These are phyloP conservation scores for Penicillium nucicola DNA, from an alignment of 495 filamentous ascomycete species.

Conservation along the genomic window DNA sequence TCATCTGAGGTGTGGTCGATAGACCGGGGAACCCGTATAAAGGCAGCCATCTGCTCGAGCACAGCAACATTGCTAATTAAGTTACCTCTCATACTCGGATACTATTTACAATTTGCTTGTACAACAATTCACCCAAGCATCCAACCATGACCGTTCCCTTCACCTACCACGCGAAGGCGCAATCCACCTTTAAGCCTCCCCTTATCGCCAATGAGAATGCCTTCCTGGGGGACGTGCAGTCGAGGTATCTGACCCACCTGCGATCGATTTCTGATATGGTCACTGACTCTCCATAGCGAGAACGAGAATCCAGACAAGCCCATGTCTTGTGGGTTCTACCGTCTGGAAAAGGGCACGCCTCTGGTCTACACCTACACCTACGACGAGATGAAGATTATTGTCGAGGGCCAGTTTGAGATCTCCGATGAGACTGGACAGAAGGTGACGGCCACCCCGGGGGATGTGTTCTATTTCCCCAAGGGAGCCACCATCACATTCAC, in stretches of 20 bases:
- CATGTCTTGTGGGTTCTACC: constrained; percentile 69
- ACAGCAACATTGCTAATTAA: too few relatives aligned
- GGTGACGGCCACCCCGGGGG: constrained; percentile 63
- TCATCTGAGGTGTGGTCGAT: constrained; percentile 1
- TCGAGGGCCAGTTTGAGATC: constrained; percentile 75
- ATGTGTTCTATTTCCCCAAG: constrained; percentile 78
- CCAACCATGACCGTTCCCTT: constrained; percentile 33
- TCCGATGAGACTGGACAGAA: constrained; percentile 66
- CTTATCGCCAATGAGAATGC: constrained; percentile 75
- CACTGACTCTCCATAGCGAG: constrained; percentile 33
- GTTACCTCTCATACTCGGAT: too few relatives aligned
- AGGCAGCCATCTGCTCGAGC: background rate
- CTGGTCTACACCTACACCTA: constrained; percentile 74
- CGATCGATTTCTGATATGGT: background rate
- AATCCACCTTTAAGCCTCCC: constrained; percentile 64
- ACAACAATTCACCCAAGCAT: too few relatives aligned
- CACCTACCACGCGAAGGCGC: constrained; percentile 57
- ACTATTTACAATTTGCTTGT: too few relatives aligned
- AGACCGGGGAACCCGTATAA: background rate
- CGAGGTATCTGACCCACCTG: constrained; percentile 41
- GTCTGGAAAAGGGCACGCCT: constrained; percentile 69
- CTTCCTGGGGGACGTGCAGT: constrained; percentile 63
- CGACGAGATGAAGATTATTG: constrained; percentile 77
- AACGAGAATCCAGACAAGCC: constrained; percentile 58
- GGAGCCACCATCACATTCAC: constrained; percentile 75